These are phyloP conservation scores for Kernera saxatilis DNA, from an alignment of 345 rosid species.

Conservation along the genomic window DNA sequence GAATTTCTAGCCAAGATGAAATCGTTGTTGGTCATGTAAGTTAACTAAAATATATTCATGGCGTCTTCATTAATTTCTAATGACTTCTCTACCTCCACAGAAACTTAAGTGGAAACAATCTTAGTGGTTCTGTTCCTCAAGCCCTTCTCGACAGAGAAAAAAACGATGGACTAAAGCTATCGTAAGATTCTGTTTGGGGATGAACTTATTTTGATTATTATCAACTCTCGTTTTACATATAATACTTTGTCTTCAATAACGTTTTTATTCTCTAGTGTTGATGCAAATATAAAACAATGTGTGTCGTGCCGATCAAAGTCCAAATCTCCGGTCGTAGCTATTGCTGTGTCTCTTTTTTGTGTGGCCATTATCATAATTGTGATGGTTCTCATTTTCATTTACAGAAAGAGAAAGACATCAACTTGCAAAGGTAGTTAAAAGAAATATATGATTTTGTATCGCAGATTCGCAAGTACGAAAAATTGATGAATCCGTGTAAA, in stretches of 20 bases:
- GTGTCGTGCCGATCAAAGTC: background rate
- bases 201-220: background rate
- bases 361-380: constrained; percentile 3
- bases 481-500: no score
- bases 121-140: constrained; percentile 35
- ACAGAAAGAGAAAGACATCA: background rate
- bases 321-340: constrained; percentile 21
- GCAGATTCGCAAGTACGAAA: no score
- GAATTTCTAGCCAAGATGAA: constrained; percentile 33
- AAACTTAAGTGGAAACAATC: constrained; percentile 33
- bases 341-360: constrained; percentile 13
- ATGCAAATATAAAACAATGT: constrained; percentile 32
- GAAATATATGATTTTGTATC: background rate
- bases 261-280: constrained; percentile 22
- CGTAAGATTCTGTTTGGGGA: constrained; percentile 18
- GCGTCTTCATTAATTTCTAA: background rate
- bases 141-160: no score
- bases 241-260: background rate
- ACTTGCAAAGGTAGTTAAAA: background rate
- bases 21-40: no score
- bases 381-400: background rate
- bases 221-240: background rate
- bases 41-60: background rate
- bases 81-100: background rate
- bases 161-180: constrained; percentile 19